Evolutionary conservation across 495 filamentous ascomycete species (phyloP), one percentile per base, ranked within the genome.

Genomic region (Chaetomidium leptoderma): DNA sequence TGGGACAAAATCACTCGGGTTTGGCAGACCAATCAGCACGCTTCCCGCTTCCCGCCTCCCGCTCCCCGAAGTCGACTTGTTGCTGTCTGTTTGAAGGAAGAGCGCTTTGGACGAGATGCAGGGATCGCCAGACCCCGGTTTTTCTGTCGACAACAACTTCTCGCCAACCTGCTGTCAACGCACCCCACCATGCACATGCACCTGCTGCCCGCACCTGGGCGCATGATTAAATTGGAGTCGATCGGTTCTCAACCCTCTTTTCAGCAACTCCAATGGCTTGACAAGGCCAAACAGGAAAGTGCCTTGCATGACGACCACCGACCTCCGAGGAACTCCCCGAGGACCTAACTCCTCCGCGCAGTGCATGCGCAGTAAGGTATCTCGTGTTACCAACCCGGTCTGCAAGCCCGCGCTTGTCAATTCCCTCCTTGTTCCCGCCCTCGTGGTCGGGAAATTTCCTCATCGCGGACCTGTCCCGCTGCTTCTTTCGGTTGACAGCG

Each of bases 381-480:
- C 21, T n/a, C n/a, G n/a, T n/a, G n/a, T n/a, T n/a, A n/a, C n/a
- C n/a, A n/a, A 21, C 35, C 33, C 36, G n/a, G 23, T 5, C 23
- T 11, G 11, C 24, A 19, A 7, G 35, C 52, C 19, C 52, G n/a
- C 53, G 53, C 42, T n/a, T 46, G 40, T 55, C 40, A 46, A 46
- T 58, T 59, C 49, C 53, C 37, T 53, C n/a, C n/a, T n/a, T 58
- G 45, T 51, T 53, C 45, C 51, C 45, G 45, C 29, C 53, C 58
- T 60, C 56, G 47, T 60, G 61, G 61, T 59, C 66, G 60, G 66
- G 61, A 57, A 68, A 65, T 68, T 66, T 61, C 60, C 64, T 59
- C 58, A 44, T 60, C 48, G 56, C 49, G 59, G 58, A 54, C 57
- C 51, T 48, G 35, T 55, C 57, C 57, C 53, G 59, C 43, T 54